A percentile compares a stretch with the other conserved stretches of the same genome.
These are phyloP conservation scores for Neostapfia colusana DNA, from an alignment of 176 grass and related monocot species.

Conservation along the genomic window DNA sequence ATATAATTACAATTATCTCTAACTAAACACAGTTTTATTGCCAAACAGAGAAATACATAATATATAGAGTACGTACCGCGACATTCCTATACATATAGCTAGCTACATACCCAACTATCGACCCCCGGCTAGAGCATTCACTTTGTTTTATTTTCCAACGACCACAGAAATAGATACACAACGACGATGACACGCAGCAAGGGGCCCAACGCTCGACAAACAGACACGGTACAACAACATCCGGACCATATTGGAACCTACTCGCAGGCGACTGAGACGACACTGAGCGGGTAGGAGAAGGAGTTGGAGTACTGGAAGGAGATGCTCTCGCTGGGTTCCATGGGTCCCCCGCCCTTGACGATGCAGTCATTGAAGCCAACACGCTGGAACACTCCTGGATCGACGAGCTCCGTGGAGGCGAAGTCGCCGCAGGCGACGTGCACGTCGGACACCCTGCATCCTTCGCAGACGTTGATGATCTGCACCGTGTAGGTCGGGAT, in stretches of 20 bases:
- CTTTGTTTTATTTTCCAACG: neutral
- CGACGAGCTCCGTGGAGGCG: slow-evolving; percentile 29
- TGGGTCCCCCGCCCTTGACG: slow-evolving; percentile 6
- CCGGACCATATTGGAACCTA: neutral
- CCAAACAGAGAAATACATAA: no score
- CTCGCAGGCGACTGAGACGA: slow-evolving; percentile 11
- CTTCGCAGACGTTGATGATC: slow-evolving; percentile 19
- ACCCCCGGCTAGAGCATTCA: neutral
- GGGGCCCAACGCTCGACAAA: neutral
- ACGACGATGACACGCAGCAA: neutral
- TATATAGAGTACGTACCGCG: no score
- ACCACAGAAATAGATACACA: neutral
- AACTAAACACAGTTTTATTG: no score
- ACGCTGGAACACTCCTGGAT: slow-evolving; percentile 32
- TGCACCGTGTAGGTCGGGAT: slow-evolving; percentile 28
- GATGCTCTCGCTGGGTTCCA: slow-evolving; percentile 19
- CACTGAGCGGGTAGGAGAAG: slow-evolving; percentile 6
- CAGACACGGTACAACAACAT: no score
- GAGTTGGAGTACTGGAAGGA: slow-evolving; percentile 38
- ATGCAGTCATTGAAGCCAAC: slow-evolving; percentile 35
- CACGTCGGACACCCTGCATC: slow-evolving; percentile 27
- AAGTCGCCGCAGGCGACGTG: slow-evolving; percentile 37
- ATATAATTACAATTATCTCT: no score
- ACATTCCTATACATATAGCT: no score
- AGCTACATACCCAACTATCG: neutral